Evolutionary conservation across 495 filamentous ascomycete species (phyloP).

Genomic region (Annulohypoxylon moriforme): DNA sequence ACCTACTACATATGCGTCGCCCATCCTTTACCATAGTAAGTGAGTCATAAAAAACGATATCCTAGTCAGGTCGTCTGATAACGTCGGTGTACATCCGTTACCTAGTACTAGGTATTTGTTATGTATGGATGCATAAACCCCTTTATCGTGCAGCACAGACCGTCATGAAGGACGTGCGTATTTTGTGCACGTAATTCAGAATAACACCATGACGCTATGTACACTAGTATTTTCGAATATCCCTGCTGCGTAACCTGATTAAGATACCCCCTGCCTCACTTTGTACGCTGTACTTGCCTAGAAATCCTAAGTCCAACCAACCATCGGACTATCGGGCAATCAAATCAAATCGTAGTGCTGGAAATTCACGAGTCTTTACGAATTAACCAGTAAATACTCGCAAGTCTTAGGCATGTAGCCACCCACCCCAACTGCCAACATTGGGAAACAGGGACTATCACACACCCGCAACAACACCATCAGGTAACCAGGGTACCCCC

Average conservation of each 20-base stretch:
- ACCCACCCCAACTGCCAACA: constrained; percentile 28
- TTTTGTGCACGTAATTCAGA: constrained; percentile 5
- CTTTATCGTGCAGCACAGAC: constrained; percentile 40
- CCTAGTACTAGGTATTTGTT: neutral
- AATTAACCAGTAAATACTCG: neutral
- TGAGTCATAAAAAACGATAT: constrained; percentile 18
- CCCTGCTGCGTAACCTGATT: constrained; percentile 23
- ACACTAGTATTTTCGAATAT: neutral
- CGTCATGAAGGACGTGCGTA: neutral
- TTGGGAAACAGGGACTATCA: constrained; percentile 19
- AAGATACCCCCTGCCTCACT: constrained; percentile 17
- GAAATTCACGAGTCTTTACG: constrained; percentile 11
- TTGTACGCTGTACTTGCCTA: neutral
- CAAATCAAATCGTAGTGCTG: constrained; percentile 14
- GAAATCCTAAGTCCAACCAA: constrained; percentile 30
- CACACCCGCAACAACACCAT: constrained; percentile 9
- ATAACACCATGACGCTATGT: neutral
- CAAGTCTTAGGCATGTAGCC: constrained; percentile 33
- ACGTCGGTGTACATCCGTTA: neutral
- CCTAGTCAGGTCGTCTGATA: neutral
- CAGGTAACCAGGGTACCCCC: constrained; percentile 23
- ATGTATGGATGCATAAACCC: constrained; percentile 26
- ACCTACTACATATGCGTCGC: neutral
- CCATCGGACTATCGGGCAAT: constrained; percentile 35
- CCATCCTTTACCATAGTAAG: constrained; percentile 4